Evolutionary conservation across 441 rosid genomes (phyloP).

Genomic region (Eutrema salsugineum): DNA sequence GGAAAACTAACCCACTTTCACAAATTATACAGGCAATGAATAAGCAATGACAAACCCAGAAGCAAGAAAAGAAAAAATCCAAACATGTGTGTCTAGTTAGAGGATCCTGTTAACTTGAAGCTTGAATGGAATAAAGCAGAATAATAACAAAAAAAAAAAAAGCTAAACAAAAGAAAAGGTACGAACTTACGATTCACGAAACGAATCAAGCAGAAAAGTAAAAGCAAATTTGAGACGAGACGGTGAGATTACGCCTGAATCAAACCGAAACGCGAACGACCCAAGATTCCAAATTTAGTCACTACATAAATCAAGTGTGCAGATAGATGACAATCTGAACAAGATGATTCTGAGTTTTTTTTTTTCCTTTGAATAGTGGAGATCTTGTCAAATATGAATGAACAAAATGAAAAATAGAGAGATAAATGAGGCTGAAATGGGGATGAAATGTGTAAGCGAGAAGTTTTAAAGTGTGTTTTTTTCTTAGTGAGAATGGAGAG

Average conservation of each 20-base stretch:
- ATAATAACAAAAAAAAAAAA: slow-evolving; percentile 8
- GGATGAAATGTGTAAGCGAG: slow-evolving; percentile 5
- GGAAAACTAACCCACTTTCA: slow-evolving; percentile 1
- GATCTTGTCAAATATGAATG: slow-evolving; percentile 14
- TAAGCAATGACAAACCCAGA: slow-evolving; percentile 18
- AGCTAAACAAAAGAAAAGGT: neutral
- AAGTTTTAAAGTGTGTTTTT: slow-evolving; percentile 10
- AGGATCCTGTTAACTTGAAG: neutral
- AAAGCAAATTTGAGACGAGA: slow-evolving; percentile 8
- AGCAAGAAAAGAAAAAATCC: neutral
- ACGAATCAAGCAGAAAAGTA: slow-evolving; percentile 3
- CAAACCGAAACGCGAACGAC: neutral
- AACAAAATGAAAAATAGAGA: neutral
- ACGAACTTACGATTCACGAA: slow-evolving; percentile 28
- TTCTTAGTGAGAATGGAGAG: slow-evolving; percentile 23
- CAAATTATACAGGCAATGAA: slow-evolving; percentile 34
- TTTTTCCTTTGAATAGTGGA: neutral
- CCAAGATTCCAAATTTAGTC: neutral
- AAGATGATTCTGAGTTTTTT: neutral
- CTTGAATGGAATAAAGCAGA: neutral
- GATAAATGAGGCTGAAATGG: slow-evolving; percentile 5
- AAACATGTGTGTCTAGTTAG: neutral
- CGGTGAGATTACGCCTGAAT: slow-evolving; percentile 17
- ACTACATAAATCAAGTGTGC: slow-evolving; percentile 17
- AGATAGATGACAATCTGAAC: neutral